Base-by-base conservation (phyloP, 345 rosid genomes). In the Litchi chinensis region DNA sequence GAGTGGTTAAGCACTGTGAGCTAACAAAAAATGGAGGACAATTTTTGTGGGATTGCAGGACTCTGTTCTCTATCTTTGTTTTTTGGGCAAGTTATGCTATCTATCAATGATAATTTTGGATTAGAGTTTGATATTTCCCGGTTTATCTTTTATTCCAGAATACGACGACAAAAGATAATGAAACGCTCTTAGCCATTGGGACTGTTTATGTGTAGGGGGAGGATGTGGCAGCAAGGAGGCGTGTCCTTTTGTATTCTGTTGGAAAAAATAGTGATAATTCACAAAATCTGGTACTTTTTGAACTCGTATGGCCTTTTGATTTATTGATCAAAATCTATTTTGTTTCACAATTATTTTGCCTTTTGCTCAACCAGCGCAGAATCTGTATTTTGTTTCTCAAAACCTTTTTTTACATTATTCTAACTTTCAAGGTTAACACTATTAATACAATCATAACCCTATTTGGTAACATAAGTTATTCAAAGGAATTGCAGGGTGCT, bases 171-270 rank as follows among this genome's bases (percentile, higher is more conserved):
- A 82, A 85, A 77, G 98, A 94, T 81, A 96, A 94, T 81, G 98
- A 96, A 79, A 90, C 92, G 39, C 91, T 96, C 79, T 85, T 96
- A 82, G 99, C 98, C 56, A 78, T 93, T 83, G 99, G 98, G 73
- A 96, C 99, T 82, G 98, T 97, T 43, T 96, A 94, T 79, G 95
- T 91, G 79, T 98, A 96, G 87, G 98, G 99, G 79, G 98, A 96
- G 90, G 99, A 96, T 89, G 99, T 96, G 79, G 99, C 98, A 54
- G 98, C 91, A 68, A 93, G 98, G 83, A 98, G 99, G 28, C 98
- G 98, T 48, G 91, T 96, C 65, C 90, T 96, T 82, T 88, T 96
- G 80, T 96, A 86, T 87, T 91, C 99, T 32, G 59, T 92, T 70
- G 92, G 82, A 76, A 92, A 88, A 85, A 87, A 79, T 80, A 74